Percentiles rank a stretch among this genome's conserved stretches.
phyloP scores from a whole-genome alignment of 129 eudicot species.

The Apium graveolens region DNA sequence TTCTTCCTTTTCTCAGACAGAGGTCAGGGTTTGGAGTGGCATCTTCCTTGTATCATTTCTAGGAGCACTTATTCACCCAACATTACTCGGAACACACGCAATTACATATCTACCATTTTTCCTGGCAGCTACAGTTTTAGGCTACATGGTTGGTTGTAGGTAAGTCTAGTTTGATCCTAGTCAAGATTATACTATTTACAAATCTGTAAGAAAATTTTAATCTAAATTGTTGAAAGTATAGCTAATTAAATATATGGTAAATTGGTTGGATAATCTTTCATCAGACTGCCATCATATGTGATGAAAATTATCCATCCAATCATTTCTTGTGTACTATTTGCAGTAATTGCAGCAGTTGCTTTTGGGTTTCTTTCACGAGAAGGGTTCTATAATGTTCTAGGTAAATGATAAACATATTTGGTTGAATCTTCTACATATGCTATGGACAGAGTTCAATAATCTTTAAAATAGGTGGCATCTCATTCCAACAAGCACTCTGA shows the following conservation, averaged over 20 bases:
- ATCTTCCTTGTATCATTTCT: conserved; percentile 61
- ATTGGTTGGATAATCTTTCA: conserved; percentile 12
- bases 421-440: background rate
- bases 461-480: background rate
- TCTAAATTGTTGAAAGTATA: background rate
- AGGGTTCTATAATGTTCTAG: conserved; percentile 78
- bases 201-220: background rate
- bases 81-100: conserved; percentile 73
- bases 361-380: conserved; percentile 57
- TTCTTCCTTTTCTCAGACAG: conserved; percentile 64
- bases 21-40: conserved; percentile 66
- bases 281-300: conserved; percentile 69
- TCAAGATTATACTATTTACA: conserved; percentile 4
- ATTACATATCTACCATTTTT: conserved; percentile 87
- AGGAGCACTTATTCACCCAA: conserved; percentile 61
- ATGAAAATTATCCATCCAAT: conserved; percentile 91
- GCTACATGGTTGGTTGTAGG: conserved; percentile 94
- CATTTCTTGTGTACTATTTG: conserved; percentile 76
- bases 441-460: background rate
- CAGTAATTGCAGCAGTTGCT: conserved; percentile 80
- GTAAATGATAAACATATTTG: conserved; percentile 26
- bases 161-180: conserved; percentile 26
- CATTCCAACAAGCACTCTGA: background rate
- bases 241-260: conserved; percentile 1
- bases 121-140: conserved; percentile 84